Conservation (phyloP, 192 early-diverging fungal genomes). For the Coemansia umbellata region DNA sequence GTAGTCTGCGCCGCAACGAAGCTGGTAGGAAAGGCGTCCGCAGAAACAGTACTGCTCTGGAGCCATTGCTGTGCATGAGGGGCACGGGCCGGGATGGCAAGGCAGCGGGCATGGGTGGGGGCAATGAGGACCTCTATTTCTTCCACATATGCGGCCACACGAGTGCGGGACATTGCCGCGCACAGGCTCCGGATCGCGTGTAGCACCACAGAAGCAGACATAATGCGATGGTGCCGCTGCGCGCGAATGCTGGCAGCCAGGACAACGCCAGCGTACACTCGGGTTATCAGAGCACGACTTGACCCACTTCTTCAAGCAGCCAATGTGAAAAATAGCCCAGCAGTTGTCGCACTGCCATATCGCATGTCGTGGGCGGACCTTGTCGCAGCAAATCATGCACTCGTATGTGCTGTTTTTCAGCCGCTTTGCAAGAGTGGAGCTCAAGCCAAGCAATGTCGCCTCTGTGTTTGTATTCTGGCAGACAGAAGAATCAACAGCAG, state of each 20-base stretch:
- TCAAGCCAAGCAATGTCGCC: slow-evolving; percentile 48
- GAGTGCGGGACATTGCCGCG: slow-evolving; percentile 74
- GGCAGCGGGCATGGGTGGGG: slow-evolving; percentile 74
- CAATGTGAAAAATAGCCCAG: slow-evolving; percentile 88
- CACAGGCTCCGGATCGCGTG: slow-evolving; percentile 61
- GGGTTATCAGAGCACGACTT: slow-evolving; percentile 51
- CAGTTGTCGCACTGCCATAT: slow-evolving; percentile 86
- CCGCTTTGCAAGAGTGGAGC: slow-evolving; percentile 59
- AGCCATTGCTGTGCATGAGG: slow-evolving; percentile 79
- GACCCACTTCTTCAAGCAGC: slow-evolving; percentile 82
- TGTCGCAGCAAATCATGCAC: slow-evolving; percentile 97
- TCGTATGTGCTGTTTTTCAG: slow-evolving; percentile 75
- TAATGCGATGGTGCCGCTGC: slow-evolving; percentile 69
- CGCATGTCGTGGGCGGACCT: slow-evolving; percentile 61
- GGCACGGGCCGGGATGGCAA: slow-evolving; percentile 94
- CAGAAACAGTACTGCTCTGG: slow-evolving; percentile 80
- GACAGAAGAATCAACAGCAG: neutral
- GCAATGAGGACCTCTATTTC: slow-evolving; percentile 55
- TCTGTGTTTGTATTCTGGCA: neutral
- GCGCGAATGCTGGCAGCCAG: slow-evolving; percentile 79
- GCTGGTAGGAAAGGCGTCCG: slow-evolving; percentile 63
- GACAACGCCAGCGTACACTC: slow-evolving; percentile 72
- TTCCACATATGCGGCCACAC: slow-evolving; percentile 78
- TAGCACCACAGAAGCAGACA: slow-evolving; percentile 85
- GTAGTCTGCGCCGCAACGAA: slow-evolving; percentile 69